Percentiles rank a stretch among this genome's conserved stretches.
These are phyloP conservation scores for Volvox reticuliferus DNA, from an alignment of 139 green algal genomes.

Conservation along the genomic window DNA sequence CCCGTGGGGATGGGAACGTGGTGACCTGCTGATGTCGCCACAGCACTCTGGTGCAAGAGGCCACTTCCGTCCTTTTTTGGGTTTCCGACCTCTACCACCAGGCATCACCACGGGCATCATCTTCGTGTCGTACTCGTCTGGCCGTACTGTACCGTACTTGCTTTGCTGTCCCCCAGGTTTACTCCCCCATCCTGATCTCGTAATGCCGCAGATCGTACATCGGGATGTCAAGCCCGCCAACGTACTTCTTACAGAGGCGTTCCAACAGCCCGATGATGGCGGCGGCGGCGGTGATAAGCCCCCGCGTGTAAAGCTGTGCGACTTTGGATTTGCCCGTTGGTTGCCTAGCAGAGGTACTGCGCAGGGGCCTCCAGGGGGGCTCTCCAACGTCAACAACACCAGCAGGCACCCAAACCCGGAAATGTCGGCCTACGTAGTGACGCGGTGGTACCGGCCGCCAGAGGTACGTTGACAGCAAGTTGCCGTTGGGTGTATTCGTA, in stretches of 20 bases:
- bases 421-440: constrained; percentile 15
- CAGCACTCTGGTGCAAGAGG: too few relatives aligned
- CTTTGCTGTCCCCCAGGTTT: too few relatives aligned
- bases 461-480: neutral
- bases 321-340: constrained; percentile 11
- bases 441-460: constrained; percentile 6
- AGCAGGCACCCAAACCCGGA: neutral
- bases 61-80: too few relatives aligned
- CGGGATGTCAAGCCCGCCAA: constrained; percentile 35
- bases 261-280: neutral
- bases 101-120: too few relatives aligned
- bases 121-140: too few relatives aligned
- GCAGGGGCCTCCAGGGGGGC: neutral
- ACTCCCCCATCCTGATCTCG: too few relatives aligned
- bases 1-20: too few relatives aligned
- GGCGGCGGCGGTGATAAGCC: neutral
- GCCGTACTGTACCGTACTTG: too few relatives aligned
- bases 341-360: neutral
- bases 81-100: too few relatives aligned
- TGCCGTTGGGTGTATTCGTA: neutral
- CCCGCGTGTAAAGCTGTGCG: constrained; percentile 15
- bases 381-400: neutral
- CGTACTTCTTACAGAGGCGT: neutral
- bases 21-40: too few relatives aligned
- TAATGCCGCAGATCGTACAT: neutral